Evolutionary conservation across 75 land plant species (phyloP).

Genomic region (Ceratopteris richardii): DNA sequence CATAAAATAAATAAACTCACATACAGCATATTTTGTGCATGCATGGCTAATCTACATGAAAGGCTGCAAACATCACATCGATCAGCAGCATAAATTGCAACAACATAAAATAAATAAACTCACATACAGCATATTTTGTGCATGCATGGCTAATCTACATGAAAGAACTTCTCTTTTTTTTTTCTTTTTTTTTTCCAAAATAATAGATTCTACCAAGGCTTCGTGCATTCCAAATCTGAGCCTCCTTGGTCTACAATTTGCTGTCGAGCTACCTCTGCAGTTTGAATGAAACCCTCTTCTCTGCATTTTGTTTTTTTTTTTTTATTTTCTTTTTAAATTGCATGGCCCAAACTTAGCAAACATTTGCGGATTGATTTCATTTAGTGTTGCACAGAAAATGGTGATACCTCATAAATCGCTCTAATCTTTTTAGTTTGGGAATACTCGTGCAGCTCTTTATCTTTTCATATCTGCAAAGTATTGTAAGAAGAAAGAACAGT

Average conservation of each 20-base stretch:
- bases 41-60: no score
- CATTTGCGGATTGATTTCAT: no score
- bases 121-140: no score
- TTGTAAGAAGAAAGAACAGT: no score
- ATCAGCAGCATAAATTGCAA: no score
- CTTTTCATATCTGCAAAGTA: slow-evolving; percentile 18
- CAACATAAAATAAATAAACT: no score
- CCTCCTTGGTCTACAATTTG: slow-evolving; percentile 21
- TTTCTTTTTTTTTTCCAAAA: no score
- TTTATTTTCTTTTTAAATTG: not conserved
- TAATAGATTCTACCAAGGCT: slow-evolving; percentile 24
- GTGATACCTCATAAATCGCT: slow-evolving; percentile 25
- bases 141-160: no score
- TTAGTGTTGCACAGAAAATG: no score
- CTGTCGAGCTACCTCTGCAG: slow-evolving; percentile 18
- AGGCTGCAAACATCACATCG: not conserved
- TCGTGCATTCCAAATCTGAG: slow-evolving; percentile 1
- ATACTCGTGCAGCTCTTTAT: slow-evolving; percentile 8
- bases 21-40: no score
- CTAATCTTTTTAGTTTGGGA: slow-evolving; percentile 15
- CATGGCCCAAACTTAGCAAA: not conserved
- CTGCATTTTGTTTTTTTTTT: not conserved
- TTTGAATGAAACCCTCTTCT: slow-evolving; percentile 27
- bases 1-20: no score
- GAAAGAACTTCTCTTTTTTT: no score